Percentiles rank a stretch among this genome's conserved stretches.
Evolutionary conservation across 2,329 filamentous ascomycete genomes (phyloP).

Genomic region (Ceratocystis colombiana): DNA sequence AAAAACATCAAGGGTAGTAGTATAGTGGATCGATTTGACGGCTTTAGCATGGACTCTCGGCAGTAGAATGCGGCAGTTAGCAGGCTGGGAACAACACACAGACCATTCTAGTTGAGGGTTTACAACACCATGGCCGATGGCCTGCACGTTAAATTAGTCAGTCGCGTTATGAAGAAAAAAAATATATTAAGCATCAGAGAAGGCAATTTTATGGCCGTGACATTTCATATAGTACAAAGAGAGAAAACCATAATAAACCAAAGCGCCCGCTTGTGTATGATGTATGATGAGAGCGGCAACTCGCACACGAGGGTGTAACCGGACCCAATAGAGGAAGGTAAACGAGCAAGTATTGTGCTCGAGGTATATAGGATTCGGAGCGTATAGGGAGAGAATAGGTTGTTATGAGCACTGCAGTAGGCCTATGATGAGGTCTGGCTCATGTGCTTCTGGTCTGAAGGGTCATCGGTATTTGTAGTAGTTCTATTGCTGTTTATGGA

Average conservation of each 20-base stretch:
- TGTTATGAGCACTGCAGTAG: background rate
- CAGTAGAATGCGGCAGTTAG: background rate
- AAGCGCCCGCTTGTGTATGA: background rate
- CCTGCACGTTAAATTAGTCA: too few relatives aligned
- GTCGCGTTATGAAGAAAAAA: background rate
- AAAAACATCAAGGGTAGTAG: background rate
- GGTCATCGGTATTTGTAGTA: constrained; percentile 19
- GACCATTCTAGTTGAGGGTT: background rate
- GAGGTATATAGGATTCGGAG: background rate
- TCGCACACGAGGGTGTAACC: background rate
- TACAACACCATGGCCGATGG: background rate
- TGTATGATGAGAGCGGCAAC: background rate
- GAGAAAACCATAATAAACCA: background rate
- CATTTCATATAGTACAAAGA: constrained; percentile 15
- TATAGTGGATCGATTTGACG: too few relatives aligned
- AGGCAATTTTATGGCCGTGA: background rate
- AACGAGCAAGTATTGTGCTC: background rate
- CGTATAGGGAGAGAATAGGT: background rate
- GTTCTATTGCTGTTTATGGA: constrained; percentile 32
- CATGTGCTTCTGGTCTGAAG: background rate
- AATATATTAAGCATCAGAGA: background rate
- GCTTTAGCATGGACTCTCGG: background rate
- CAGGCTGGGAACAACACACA: background rate
- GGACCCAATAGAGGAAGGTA: background rate
- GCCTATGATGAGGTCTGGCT: background rate